Evolutionary conservation across 2,329 filamentous ascomycete species (phyloP).

Genomic region (Penicillium polonicum): DNA sequence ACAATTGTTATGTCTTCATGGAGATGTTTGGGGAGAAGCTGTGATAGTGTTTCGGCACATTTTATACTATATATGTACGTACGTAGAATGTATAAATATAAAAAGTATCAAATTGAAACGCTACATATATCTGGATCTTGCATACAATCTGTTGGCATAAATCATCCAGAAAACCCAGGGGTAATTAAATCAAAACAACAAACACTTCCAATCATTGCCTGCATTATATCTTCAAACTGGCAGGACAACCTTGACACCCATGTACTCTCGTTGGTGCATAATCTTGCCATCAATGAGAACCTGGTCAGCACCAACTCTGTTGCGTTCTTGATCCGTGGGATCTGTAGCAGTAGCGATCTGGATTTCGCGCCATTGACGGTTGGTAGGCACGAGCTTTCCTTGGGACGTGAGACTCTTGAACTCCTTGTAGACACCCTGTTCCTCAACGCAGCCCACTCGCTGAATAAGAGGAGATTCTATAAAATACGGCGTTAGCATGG

Average conservation of each 20-base stretch:
- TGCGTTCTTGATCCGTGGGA: slow-evolving; percentile 43
- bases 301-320: slow-evolving; percentile 46
- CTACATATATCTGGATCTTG: neutral
- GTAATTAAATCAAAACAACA: neutral
- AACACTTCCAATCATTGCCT: neutral
- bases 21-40: too few species aligned
- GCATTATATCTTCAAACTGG: slow-evolving; percentile 36
- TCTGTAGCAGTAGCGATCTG: slow-evolving; percentile 48
- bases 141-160: neutral
- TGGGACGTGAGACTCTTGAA: slow-evolving; percentile 46
- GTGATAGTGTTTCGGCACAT: too few species aligned
- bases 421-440: slow-evolving; percentile 48
- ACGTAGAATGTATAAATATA: neutral
- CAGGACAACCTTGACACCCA: slow-evolving; percentile 49
- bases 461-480: slow-evolving; percentile 42
- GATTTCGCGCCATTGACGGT: slow-evolving; percentile 51
- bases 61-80: too few species aligned
- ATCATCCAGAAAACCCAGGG: neutral
- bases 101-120: neutral
- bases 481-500: neutral
- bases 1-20: too few species aligned
- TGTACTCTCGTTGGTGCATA: slow-evolving; percentile 50
- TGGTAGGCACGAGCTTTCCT: slow-evolving; percentile 47
- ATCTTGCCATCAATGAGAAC: slow-evolving; percentile 47
- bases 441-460: slow-evolving; percentile 45